phyloP scores from a whole-genome alignment of 257 asterid genomes.

The Przewalskia tangutica region DNA sequence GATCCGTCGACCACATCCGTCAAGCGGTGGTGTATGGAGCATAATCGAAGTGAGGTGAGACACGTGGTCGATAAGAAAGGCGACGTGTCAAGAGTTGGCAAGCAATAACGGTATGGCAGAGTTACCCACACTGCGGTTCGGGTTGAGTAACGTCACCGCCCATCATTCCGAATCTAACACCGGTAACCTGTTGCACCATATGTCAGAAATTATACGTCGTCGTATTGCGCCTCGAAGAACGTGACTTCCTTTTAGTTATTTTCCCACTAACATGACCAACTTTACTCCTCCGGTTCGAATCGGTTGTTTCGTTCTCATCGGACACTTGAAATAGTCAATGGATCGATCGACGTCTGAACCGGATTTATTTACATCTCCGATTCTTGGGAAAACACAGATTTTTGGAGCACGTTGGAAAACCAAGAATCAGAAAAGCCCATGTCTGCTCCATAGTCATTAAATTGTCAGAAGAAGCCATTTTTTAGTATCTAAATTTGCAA shows the following conservation, averaged over 20 bases:
- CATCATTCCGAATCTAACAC: conserved; percentile 25
- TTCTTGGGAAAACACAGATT: conserved; percentile 27
- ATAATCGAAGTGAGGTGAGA: neutral
- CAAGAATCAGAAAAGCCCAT: conserved; percentile 59
- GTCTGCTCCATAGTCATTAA: conserved; percentile 47
- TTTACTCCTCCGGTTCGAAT: conserved; percentile 22
- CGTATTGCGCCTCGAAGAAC: conserved; percentile 60
- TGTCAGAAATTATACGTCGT: conserved; percentile 81
- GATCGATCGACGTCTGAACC: conserved; percentile 25
- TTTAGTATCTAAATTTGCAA: neutral
- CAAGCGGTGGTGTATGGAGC: neutral
- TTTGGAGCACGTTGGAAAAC: conserved; percentile 44
- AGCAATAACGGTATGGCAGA: conserved; percentile 12
- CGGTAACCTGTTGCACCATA: conserved; percentile 97
- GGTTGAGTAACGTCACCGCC: conserved; percentile 31
- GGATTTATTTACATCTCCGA: conserved; percentile 20
- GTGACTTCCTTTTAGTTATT: conserved; percentile 56
- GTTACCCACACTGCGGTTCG: conserved; percentile 40
- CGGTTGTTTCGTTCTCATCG: conserved; percentile 44
- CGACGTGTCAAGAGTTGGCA: conserved; percentile 56
- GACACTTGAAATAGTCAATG: conserved; percentile 37
- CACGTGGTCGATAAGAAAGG: conserved; percentile 25
- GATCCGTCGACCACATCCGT: conserved; percentile 7
- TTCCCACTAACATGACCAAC: conserved; percentile 50
- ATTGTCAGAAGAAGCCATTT: conserved; percentile 58